Evolutionary conservation across 2,329 filamentous ascomycete genomes (phyloP), one percentile per base, ranked within the genome.

Genomic region (Calonectria hawksworthii): DNA sequence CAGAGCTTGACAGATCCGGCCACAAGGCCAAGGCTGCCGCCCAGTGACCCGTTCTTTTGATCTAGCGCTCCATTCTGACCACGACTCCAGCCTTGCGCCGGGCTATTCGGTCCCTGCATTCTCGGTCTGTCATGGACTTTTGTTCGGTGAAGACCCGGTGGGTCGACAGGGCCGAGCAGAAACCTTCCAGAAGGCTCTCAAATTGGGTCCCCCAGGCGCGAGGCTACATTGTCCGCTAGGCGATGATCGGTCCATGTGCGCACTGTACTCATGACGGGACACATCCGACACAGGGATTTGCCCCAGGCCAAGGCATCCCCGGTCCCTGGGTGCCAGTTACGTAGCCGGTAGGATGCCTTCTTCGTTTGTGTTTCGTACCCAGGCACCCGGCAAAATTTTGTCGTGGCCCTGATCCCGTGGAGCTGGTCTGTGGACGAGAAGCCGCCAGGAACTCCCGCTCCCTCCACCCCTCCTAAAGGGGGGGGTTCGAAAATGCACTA

Each of bases 171-270:
- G 73, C 72, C 78, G 56, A 4, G 74, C 70, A 77, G 81, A 82
- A 82, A 76, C 72, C 73, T 83, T 82, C 81, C 78, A 82, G 81
- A 83, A 82, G 75, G 68, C 75, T 75, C 75, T 75, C 76, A 80
- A 65, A 36, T 56, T 52, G 63, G 69, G 70, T 75, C 74, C 73
- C 74, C 73, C 71, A 74, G 65, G 30, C 51, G 38, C 34, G 30
- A 70, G 41, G 70, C 74, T 78, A 74, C 75, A 65, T 74, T 26
- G 51, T 70, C 78, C 79, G 75, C 65, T 61, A 66, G 36, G 34
- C 41, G 30, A 18, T 32, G n/a, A 26, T 47, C 38, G 13, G 9
- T 36, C n/a, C 54, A 16, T 52, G 28, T 18, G 36, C 56, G 44
- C 72, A 80, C 79, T 78, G 79, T 80, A 76, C 32, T 11, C 14